Conservation (phyloP, 306 rosid species). For the Cyamopsis tetragonoloba region DNA sequence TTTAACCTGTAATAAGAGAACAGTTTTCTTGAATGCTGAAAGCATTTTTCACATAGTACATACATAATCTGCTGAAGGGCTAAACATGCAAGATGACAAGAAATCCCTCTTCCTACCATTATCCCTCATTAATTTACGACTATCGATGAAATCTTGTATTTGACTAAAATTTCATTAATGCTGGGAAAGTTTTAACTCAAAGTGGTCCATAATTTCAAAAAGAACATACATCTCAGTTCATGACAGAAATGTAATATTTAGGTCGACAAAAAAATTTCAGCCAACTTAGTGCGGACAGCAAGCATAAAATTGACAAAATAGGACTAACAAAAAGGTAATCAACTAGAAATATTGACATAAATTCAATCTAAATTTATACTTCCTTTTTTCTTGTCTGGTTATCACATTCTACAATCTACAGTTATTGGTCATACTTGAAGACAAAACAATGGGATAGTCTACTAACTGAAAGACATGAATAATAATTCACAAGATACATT, state of each 20-base stretch:
- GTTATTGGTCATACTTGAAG: neutral
- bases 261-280: neutral
- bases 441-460: slow-evolving; percentile 1
- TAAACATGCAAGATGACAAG: neutral
- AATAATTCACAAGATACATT: neutral
- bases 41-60: neutral
- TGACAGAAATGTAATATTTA: neutral
- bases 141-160: neutral
- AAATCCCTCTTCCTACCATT: neutral
- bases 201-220: neutral
- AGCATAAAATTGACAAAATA: neutral
- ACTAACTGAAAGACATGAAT: neutral
- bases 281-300: neutral
- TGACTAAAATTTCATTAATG: neutral
- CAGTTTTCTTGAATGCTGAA: neutral
- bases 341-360: neutral
- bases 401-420: neutral
- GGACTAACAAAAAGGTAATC: neutral
- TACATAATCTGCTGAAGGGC: neutral
- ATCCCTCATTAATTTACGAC: neutral
- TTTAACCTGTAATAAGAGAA: neutral
- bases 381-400: neutral
- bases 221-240: neutral
- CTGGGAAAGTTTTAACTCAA: neutral
- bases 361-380: neutral